These are phyloP conservation scores for Thalassiosira pacifica DNA, from an alignment of 352 stramenopile species.

Conservation along the genomic window DNA sequence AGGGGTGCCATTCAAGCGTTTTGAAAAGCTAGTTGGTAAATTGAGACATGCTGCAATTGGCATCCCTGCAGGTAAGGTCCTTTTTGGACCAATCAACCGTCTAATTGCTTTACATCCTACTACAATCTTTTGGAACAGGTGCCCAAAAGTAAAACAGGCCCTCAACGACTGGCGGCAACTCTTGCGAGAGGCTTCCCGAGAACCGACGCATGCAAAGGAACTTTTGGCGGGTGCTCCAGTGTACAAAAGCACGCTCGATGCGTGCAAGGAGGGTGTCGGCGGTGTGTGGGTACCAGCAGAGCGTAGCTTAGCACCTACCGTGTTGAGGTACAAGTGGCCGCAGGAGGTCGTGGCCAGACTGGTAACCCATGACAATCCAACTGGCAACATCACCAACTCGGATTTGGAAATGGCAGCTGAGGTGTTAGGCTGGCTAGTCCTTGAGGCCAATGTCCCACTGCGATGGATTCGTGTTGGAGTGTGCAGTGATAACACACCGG, in stretches of 20 bases:
- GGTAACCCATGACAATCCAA: constrained; percentile 9
- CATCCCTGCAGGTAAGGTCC: constrained; percentile 19
- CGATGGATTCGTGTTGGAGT: constrained; percentile 2
- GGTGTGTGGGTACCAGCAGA: no score
- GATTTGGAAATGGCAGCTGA: constrained; percentile 14
- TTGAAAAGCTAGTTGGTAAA: constrained; percentile 18
- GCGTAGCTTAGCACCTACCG: constrained; percentile 5
- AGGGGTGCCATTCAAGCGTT: constrained; percentile 8
- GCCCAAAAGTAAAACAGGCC: not conserved
- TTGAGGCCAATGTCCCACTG: not conserved
- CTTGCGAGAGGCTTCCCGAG: constrained; percentile 1
- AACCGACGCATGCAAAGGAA: no score
- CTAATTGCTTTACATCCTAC: not conserved
- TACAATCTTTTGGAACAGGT: not conserved
- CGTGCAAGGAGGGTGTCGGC: no score
- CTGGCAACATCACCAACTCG: constrained; percentile 15
- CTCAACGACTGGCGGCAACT: not conserved
- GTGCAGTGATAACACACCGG: constrained; percentile 22
- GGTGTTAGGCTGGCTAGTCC: constrained; percentile 5
- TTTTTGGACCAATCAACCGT: constrained; percentile 16
- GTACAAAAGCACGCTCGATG: no score
- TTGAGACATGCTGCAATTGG: constrained; percentile 12
- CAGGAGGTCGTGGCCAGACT: not conserved
- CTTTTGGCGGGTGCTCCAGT: no score
- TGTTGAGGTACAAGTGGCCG: constrained; percentile 21